Conservation (phyloP, 139 green algal species). For the Volvox reticuliferus region DNA sequence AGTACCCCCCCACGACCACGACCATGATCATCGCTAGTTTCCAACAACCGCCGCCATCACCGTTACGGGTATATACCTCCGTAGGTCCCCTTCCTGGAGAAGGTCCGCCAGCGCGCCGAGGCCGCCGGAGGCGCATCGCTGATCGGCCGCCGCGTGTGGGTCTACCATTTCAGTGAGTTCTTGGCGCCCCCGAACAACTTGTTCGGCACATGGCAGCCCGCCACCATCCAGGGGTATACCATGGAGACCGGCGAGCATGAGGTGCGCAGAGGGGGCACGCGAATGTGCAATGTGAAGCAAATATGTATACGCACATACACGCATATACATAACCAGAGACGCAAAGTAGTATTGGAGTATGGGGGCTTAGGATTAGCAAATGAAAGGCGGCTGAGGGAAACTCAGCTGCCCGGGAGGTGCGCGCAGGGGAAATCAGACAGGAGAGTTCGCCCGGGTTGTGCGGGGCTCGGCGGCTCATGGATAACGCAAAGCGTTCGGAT, state of each 20-base stretch:
- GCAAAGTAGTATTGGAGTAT: too few species aligned
- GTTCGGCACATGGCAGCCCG: slow-evolving; percentile 9
- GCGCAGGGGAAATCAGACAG: background rate
- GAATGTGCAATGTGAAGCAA: too few species aligned
- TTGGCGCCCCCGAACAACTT: background rate
- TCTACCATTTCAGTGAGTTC: slow-evolving; percentile 39
- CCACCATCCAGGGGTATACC: background rate
- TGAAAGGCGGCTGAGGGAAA: too few species aligned
- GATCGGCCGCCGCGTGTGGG: slow-evolving; percentile 1
- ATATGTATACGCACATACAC: too few species aligned
- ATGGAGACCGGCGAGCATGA: slow-evolving; percentile 21
- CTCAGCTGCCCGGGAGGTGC: background rate
- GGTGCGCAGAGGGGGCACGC: background rate
- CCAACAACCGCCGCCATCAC: too few species aligned
- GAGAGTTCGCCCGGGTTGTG: background rate
- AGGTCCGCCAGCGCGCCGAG: background rate
- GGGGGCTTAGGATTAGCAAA: too few species aligned
- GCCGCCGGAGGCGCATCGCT: slow-evolving; percentile 4
- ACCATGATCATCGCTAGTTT: too few species aligned
- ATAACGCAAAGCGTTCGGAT: too few species aligned
- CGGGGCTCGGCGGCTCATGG: background rate
- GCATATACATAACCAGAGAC: too few species aligned
- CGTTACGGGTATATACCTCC: too few species aligned
- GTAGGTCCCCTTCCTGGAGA: background rate
- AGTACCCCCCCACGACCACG: too few species aligned